Evolutionary conservation across 1,139 yeast genomes (phyloP).

Genomic region (Blastobotrys arbuscula): DNA sequence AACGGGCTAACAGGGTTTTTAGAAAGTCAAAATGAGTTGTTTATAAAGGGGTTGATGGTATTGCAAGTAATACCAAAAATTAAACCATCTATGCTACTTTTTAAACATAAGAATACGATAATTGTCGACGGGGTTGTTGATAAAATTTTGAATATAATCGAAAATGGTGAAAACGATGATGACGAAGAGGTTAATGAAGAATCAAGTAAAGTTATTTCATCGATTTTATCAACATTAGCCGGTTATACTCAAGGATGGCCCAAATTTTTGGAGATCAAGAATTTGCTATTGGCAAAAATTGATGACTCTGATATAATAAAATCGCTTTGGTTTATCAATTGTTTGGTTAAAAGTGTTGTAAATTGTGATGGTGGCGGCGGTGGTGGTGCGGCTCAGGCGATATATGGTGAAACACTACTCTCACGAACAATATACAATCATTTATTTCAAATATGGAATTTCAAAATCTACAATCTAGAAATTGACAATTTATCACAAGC

Average conservation of each 20-base stretch:
- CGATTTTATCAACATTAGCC: neutral
- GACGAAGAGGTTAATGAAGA: neutral
- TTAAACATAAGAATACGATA: neutral
- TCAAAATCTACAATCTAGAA: no score
- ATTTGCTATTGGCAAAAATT: no score
- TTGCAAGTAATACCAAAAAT: neutral
- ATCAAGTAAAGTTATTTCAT: neutral
- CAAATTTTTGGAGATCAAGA: neutral
- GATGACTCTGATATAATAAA: no score
- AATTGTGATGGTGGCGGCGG: no score
- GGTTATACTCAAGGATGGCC: neutral
- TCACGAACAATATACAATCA: no score
- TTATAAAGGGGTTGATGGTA: constrained; percentile 4
- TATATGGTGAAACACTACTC: no score
- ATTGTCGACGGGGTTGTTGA: neutral
- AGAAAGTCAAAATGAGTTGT: constrained; percentile 2
- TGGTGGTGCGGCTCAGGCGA: no score
- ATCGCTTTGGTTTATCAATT: no score
- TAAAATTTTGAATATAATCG: neutral
- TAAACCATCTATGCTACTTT: constrained; percentile 1
- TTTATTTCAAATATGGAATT: no score
- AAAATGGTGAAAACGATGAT: neutral
- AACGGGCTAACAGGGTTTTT: no score
- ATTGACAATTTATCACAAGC: no score
- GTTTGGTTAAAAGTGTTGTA: no score